phyloP scores from a whole-genome alignment of 2,329 filamentous ascomycete genomes.

The Nemania sp. region DNA sequence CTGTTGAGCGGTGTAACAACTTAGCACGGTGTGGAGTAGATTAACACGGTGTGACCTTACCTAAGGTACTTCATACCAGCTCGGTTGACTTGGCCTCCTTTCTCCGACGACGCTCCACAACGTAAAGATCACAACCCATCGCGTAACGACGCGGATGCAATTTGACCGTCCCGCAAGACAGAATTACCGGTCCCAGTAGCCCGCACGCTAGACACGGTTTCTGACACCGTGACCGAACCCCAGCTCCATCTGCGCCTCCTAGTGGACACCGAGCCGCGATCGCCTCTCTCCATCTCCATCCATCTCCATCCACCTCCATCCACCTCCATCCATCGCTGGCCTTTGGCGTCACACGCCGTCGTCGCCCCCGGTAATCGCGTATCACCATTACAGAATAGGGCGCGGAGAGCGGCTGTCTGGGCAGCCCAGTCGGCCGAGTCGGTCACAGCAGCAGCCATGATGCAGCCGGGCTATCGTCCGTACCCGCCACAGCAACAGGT shows the following conservation, averaged over 20 bases:
- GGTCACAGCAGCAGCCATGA: slow-evolving; percentile 38
- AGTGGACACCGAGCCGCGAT: too few species aligned
- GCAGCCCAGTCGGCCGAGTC: neutral
- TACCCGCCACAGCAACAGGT: slow-evolving; percentile 53
- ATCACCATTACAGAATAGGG: neutral
- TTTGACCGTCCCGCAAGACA: slow-evolving; percentile 19
- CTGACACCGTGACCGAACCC: slow-evolving; percentile 17
- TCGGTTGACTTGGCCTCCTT: neutral
- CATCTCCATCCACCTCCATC: too few species aligned
- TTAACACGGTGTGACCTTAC: too few species aligned
- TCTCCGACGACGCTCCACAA: slow-evolving; percentile 16
- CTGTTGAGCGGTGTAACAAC: too few species aligned
- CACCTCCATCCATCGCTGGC: slow-evolving; percentile 11
- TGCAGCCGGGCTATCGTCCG: slow-evolving; percentile 59
- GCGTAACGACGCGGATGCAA: slow-evolving; percentile 21
- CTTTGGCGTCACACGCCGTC: slow-evolving; percentile 27
- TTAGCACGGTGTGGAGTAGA: too few species aligned
- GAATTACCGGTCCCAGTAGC: slow-evolving; percentile 17
- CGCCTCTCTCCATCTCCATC: too few species aligned
- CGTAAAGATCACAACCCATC: slow-evolving; percentile 20
- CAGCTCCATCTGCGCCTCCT: neutral
- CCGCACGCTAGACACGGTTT: slow-evolving; percentile 19
- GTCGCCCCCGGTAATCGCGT: slow-evolving; percentile 5
- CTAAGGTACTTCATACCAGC: too few species aligned
- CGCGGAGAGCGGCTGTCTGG: neutral